Evolutionary conservation across 2,329 filamentous ascomycete genomes (phyloP), one percentile per base, ranked within the genome.

Genomic region (Colletotrichum graminicola): DNA sequence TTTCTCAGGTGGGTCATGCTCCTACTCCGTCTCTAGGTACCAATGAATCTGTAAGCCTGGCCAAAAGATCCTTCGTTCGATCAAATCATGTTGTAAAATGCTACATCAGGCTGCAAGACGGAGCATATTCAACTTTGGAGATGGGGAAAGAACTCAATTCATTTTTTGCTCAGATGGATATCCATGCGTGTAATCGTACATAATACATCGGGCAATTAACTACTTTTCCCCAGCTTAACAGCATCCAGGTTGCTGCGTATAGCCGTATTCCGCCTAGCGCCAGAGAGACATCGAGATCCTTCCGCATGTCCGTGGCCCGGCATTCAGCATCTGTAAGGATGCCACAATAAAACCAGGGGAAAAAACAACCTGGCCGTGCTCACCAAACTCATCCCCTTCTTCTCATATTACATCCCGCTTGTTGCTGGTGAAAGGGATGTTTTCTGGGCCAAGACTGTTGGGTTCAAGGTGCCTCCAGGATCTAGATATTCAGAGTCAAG

Each of bases 401-500:
- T 51, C 21, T 43, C 23, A 61, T 34, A n/a, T 10, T 34, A 39
- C 14, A 49, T 32, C n/a, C 14, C 47, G 39, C 47, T 34, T 55
- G n/a, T 49, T 66, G 63, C 47, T 29, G 39, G 39, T 39, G 62
- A 41, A 23, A 39, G 11, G 26, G 26, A 47, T 23, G 36, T 45
- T 45, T 54, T 54, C 18, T 43, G 39, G 55, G n/a, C n/a, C 21
- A 52, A 32, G 51, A 43, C 23, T 16, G 12, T 65, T 59, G 29
- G 21, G 29, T 23, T 59, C n/a, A 32, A 61, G 51, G 41, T 52
- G 64, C 45, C 47, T 63, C 69, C 66, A 69, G 36, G 18, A 71
- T 72, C 70, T 72, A 47, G 10, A 47, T 47, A 62, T 66, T 62
- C 57, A 73, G 63, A 59, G 72, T 73, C 72, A 73, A 73, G 70